Percentiles rank a stretch among this genome's conserved stretches.
phyloP scores from a whole-genome alignment of 345 rosid species.

The Murraya koenigii region DNA sequence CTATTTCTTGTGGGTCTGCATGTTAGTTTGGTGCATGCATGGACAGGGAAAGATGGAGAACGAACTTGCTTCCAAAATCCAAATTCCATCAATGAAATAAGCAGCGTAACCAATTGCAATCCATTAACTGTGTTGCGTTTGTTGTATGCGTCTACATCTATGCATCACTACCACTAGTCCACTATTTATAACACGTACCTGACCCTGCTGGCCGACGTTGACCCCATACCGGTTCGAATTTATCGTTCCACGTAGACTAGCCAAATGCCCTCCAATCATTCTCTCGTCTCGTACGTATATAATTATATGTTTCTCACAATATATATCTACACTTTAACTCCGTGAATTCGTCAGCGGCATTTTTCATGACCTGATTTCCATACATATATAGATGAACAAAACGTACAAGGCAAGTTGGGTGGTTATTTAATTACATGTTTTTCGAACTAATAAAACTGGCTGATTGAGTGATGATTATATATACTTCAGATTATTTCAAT shows the following conservation, averaged over 20 bases:
- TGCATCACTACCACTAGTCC: neutral
- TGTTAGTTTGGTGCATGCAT: neutral
- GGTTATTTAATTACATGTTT: neutral
- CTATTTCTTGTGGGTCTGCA: neutral
- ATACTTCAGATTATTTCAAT: neutral
- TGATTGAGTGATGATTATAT: neutral
- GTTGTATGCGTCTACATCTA: neutral
- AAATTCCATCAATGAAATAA: neutral
- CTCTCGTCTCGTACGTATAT: neutral
- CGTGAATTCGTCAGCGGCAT: neutral
- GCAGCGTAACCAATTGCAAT: neutral
- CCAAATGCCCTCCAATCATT: neutral
- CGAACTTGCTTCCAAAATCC: neutral
- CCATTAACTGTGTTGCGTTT: neutral
- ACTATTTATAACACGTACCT: no score
- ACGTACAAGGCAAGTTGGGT: neutral
- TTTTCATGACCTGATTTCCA: neutral
- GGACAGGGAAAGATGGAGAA: neutral
- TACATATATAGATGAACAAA: neutral
- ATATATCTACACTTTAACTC: no score
- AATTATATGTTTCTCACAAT: no score
- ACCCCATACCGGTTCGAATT: neutral
- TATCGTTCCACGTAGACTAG: neutral
- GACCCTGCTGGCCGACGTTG: neutral
- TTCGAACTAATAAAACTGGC: neutral